Percentiles rank a stretch among this genome's conserved stretches.
Evolutionary conservation across 2,329 filamentous ascomycete species (phyloP).

Genomic region (Knufia petricola): DNA sequence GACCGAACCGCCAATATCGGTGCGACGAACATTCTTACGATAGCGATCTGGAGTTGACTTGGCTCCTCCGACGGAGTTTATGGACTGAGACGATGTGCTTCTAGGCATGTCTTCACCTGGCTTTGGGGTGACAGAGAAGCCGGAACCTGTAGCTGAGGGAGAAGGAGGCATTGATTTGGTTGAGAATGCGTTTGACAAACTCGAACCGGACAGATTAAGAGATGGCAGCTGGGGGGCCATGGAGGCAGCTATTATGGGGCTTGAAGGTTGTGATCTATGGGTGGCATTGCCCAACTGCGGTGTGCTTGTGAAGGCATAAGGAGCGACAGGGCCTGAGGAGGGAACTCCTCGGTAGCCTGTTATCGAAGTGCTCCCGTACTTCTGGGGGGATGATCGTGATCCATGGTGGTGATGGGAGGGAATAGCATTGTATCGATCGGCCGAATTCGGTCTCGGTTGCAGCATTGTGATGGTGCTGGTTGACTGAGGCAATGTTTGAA

Average conservation of each 20-base stretch:
- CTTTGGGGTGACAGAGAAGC: background rate
- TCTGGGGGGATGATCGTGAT: slow-evolving; percentile 30
- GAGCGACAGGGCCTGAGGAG: slow-evolving; percentile 58
- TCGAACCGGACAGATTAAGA: slow-evolving; percentile 2
- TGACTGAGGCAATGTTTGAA: slow-evolving; percentile 69
- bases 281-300: slow-evolving; percentile 47
- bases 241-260: slow-evolving; percentile 4
- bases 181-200: slow-evolving; percentile 2
- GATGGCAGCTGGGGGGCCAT: slow-evolving; percentile 5
- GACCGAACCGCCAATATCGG: slow-evolving; percentile 34
- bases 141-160: background rate
- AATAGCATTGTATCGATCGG: slow-evolving; percentile 43
- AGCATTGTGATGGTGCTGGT: slow-evolving; percentile 66
- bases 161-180: slow-evolving; percentile 1
- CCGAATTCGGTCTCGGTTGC: slow-evolving; percentile 60
- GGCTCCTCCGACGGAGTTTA: slow-evolving; percentile 33
- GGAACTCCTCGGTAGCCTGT: slow-evolving; percentile 44
- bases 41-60: slow-evolving; percentile 78
- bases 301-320: slow-evolving; percentile 67
- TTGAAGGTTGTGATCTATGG: slow-evolving; percentile 35
- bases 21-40: slow-evolving; percentile 54
- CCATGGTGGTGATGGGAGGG: slow-evolving; percentile 36
- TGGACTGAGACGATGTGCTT: background rate
- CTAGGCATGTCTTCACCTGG: background rate
- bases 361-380: slow-evolving; percentile 32